Percentiles rank a stretch among this genome's conserved stretches.
Conservation (phyloP, 2,329 filamentous ascomycete species). For the Hymenoscyphus repandus region DNA sequence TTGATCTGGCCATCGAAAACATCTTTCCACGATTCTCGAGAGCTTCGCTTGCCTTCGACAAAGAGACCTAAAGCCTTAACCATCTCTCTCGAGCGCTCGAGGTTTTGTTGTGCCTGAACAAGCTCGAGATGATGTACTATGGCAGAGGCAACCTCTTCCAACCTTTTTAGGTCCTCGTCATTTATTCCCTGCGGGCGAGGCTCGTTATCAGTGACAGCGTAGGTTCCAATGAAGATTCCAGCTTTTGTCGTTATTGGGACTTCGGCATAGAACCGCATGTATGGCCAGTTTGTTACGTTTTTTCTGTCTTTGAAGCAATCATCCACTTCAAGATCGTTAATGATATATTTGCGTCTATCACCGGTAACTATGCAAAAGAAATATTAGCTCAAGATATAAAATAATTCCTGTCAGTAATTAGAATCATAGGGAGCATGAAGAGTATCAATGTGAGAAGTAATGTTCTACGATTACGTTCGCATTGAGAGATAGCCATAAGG, state of each 20-base stretch:
- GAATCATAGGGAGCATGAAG: too few species aligned
- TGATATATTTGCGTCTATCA: constrained; percentile 15
- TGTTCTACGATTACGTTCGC: too few species aligned
- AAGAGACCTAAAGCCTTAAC: constrained; percentile 47
- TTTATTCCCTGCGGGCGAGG: constrained; percentile 48
- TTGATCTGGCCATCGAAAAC: not conserved
- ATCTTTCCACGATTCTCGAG: constrained; percentile 13
- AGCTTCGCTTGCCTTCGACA: constrained; percentile 41
- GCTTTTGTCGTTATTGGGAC: constrained; percentile 22
- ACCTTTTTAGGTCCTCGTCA: constrained; percentile 41
- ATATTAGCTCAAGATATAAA: too few species aligned
- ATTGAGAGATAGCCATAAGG: too few species aligned
- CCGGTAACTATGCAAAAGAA: too few species aligned
- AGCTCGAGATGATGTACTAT: constrained; percentile 56
- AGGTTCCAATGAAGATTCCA: constrained; percentile 48
- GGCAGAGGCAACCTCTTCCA: constrained; percentile 50
- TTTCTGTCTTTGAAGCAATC: constrained; percentile 16
- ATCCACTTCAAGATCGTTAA: constrained; percentile 19
- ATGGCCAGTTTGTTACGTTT: constrained; percentile 19
- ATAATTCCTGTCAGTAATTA: too few species aligned
- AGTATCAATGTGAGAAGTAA: too few species aligned
- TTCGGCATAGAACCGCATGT: constrained; percentile 25
- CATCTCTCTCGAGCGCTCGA: constrained; percentile 46
- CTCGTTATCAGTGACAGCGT: constrained; percentile 53
- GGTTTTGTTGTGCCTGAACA: constrained; percentile 44